phyloP scores from a whole-genome alignment of 2,329 filamentous ascomycete species.

The Blastomyces percursus region DNA sequence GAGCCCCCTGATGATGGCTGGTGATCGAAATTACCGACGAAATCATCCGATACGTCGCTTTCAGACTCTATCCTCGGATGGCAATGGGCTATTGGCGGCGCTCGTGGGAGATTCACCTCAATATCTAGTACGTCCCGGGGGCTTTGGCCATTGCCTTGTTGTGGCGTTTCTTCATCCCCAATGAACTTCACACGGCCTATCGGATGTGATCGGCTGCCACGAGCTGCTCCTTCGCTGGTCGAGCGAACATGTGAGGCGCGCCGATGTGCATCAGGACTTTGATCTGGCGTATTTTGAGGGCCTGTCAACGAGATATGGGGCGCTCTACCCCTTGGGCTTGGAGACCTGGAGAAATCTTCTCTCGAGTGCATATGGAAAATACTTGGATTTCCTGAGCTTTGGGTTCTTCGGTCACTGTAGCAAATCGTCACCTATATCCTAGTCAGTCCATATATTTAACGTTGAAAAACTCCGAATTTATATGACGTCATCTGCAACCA shows the following conservation, averaged over 20 bases:
- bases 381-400: not conserved
- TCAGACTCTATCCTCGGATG: not conserved
- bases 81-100: not conserved
- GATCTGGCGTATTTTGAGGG: not conserved
- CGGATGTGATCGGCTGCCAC: not conserved
- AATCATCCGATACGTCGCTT: not conserved
- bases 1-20: not conserved
- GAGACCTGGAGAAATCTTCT: not conserved
- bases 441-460: not conserved
- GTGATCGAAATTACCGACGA: not conserved
- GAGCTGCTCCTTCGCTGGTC: conserved; percentile 23
- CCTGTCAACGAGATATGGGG: not conserved
- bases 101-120: not conserved
- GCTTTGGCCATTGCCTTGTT: conserved; percentile 2
- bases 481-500: not conserved
- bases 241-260: not conserved
- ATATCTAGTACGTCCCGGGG: not conserved
- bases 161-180: not conserved
- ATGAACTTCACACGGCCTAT: conserved; percentile 8
- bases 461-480: not conserved
- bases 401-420: not conserved
- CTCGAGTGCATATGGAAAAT: not conserved
- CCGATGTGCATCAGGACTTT: not conserved
- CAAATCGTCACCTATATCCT: not conserved
- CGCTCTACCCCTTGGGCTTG: not conserved